A percentile compares a stretch with the other conserved stretches of the same genome.
These are phyloP conservation scores for Metschnikowia arizonensis DNA, from an alignment of 805 yeast species.

Conservation along the genomic window DNA sequence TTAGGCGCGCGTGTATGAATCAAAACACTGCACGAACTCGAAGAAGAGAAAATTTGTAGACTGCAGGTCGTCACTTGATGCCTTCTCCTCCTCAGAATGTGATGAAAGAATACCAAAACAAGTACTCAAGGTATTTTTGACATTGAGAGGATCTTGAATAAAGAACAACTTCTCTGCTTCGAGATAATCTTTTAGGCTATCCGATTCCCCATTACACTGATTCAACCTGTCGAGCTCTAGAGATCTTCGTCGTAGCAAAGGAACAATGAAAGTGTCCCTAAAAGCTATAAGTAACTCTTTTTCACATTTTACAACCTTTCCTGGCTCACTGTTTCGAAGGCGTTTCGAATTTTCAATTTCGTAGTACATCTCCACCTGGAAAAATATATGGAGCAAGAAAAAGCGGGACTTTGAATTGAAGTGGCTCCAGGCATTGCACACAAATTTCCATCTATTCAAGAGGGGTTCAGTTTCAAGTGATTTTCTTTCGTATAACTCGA, in stretches of 20 bases:
- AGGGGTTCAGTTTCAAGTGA: not conserved
- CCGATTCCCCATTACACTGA: not conserved
- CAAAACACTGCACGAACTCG: conserved; percentile 6
- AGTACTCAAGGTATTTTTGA: conserved; percentile 1
- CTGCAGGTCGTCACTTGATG: conserved; percentile 9
- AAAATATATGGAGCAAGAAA: conserved; percentile 9
- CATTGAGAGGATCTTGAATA: not conserved
- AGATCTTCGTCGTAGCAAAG: conserved; percentile 8
- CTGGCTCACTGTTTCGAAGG: not conserved
- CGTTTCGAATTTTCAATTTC: conserved; percentile 6
- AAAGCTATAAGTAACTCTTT: conserved; percentile 8
- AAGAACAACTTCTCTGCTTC: conserved; percentile 6
- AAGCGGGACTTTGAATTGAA: conserved; percentile 13
- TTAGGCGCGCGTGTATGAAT: conserved; percentile 7
- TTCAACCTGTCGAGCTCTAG: not conserved
- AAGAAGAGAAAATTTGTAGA: conserved; percentile 6
- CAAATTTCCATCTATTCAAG: conserved; percentile 8
- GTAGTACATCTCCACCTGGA: conserved; percentile 9
- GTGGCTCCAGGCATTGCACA: conserved; percentile 11
- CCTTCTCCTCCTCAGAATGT: conserved; percentile 1
- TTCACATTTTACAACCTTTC: conserved; percentile 6
- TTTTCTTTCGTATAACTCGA: not conserved
- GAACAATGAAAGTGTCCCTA: conserved; percentile 7
- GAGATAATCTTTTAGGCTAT: not conserved
- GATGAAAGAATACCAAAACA: conserved; percentile 12